Conservation (phyloP, 2,329 filamentous ascomycete species). For the Paracoccidioides brasiliensis region DNA sequence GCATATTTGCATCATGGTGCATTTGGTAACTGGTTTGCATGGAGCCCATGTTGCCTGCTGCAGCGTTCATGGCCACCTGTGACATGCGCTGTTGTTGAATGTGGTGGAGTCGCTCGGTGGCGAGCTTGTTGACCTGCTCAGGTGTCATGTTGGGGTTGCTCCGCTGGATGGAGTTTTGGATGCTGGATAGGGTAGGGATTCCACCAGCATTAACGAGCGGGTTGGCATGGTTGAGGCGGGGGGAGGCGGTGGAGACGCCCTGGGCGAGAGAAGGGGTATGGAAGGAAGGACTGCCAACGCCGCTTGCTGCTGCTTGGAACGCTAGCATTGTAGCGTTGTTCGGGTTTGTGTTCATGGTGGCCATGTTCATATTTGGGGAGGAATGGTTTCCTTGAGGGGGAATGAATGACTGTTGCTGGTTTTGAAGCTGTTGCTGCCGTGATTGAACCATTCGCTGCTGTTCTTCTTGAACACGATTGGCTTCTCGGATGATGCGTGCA, state of each 20-base stretch:
- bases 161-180: slow-evolving; percentile 40
- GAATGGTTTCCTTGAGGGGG: slow-evolving; percentile 31
- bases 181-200: slow-evolving; percentile 41
- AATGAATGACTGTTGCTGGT: slow-evolving; percentile 28
- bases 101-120: slow-evolving; percentile 39
- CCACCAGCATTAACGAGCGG: slow-evolving; percentile 38
- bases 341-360: slow-evolving; percentile 26
- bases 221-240: slow-evolving; percentile 36
- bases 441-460: slow-evolving; percentile 50
- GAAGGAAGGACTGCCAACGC: slow-evolving; percentile 33
- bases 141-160: slow-evolving; percentile 39
- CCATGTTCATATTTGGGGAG: slow-evolving; percentile 33
- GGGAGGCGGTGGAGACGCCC: slow-evolving; percentile 33
- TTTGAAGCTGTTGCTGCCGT: slow-evolving; percentile 30
- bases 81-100: slow-evolving; percentile 34
- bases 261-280: slow-evolving; percentile 24
- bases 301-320: slow-evolving; percentile 28
- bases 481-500: slow-evolving; percentile 36
- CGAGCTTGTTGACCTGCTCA: slow-evolving; percentile 42
- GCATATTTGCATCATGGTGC: slow-evolving; percentile 25
- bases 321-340: slow-evolving; percentile 34
- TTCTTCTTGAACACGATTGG: slow-evolving; percentile 32
- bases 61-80: slow-evolving; percentile 41
- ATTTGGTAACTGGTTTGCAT: slow-evolving; percentile 30
- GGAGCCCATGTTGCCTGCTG: slow-evolving; percentile 33